Evolutionary conservation across 441 rosid species (phyloP).

Genomic region (Melastoma candidum): DNA sequence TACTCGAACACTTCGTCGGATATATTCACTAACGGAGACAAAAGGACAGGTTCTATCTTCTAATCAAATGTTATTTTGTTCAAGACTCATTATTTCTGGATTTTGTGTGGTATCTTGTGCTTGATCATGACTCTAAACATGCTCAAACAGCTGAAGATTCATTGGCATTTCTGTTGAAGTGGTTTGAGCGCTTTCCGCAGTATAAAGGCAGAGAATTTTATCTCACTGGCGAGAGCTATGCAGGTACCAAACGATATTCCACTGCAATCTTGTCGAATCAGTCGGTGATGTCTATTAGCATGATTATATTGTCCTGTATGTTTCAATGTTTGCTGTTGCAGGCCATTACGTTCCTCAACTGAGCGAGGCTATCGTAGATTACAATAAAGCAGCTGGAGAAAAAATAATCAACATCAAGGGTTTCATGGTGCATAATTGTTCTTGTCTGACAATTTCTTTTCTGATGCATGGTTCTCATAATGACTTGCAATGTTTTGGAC

Average conservation of each 20-base stretch:
- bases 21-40: slow-evolving; percentile 59
- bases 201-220: slow-evolving; percentile 79
- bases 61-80: slow-evolving; percentile 1
- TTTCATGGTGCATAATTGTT: slow-evolving; percentile 49
- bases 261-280: too few relatives aligned
- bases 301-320: neutral
- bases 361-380: slow-evolving; percentile 58
- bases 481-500: neutral
- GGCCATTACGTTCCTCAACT: slow-evolving; percentile 98
- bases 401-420: slow-evolving; percentile 67
- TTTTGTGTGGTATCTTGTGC: slow-evolving; percentile 1
- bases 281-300: too few relatives aligned
- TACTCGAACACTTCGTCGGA: slow-evolving; percentile 85
- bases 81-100: slow-evolving; percentile 10
- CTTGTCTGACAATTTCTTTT: too few relatives aligned
- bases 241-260: slow-evolving; percentile 29
- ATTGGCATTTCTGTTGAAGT: slow-evolving; percentile 55
- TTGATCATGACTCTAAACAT: too few relatives aligned
- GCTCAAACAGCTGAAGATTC: slow-evolving; percentile 56
- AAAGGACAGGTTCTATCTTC: slow-evolving; percentile 59
- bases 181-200: slow-evolving; percentile 90
- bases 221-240: slow-evolving; percentile 86
- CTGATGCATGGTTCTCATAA: too few relatives aligned
- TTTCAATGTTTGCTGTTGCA: slow-evolving; percentile 20
- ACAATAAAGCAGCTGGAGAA: slow-evolving; percentile 39